Conservation (phyloP, 2,329 filamentous ascomycete genomes). For the Alternaria burnsii region DNA sequence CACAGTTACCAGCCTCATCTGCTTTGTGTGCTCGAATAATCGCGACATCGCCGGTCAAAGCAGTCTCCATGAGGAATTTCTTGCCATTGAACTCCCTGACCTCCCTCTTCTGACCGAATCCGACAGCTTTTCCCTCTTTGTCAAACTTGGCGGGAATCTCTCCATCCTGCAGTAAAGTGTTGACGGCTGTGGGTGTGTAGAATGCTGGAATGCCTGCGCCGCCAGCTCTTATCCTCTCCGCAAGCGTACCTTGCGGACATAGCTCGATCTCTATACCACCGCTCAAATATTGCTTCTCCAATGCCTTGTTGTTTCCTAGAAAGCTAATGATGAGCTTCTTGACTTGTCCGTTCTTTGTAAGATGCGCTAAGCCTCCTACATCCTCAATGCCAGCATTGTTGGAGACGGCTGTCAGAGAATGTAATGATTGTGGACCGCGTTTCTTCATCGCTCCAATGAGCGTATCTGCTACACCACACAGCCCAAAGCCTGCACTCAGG, state of each 20-base stretch:
- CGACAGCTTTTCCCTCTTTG: slow-evolving; percentile 65
- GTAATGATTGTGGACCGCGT: slow-evolving; percentile 41
- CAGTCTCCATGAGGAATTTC: slow-evolving; percentile 79
- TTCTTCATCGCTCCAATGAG: slow-evolving; percentile 48
- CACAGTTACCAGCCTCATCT: slow-evolving; percentile 78
- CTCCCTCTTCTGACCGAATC: slow-evolving; percentile 72
- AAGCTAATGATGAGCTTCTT: slow-evolving; percentile 79
- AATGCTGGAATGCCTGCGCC: slow-evolving; percentile 83
- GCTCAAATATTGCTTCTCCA: slow-evolving; percentile 77
- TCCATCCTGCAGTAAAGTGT: slow-evolving; percentile 72
- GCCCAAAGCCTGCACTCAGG: slow-evolving; percentile 51
- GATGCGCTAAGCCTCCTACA: slow-evolving; percentile 69
- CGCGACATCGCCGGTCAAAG: slow-evolving; percentile 77
- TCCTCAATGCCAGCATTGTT: slow-evolving; percentile 80
- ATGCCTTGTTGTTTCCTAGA: slow-evolving; percentile 77
- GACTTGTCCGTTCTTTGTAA: slow-evolving; percentile 75
- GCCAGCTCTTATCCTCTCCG: slow-evolving; percentile 74
- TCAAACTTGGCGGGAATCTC: slow-evolving; percentile 71
- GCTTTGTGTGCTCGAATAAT: slow-evolving; percentile 80
- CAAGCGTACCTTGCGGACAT: slow-evolving; percentile 78
- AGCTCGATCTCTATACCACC: slow-evolving; percentile 79
- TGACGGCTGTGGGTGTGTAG: slow-evolving; percentile 75
- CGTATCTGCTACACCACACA: slow-evolving; percentile 52
- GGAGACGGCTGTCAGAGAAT: slow-evolving; percentile 74
- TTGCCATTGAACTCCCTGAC: slow-evolving; percentile 76